Base-by-base conservation (phyloP, 768 basidiomycete species). In the Fomitopsis serialis region DNA sequence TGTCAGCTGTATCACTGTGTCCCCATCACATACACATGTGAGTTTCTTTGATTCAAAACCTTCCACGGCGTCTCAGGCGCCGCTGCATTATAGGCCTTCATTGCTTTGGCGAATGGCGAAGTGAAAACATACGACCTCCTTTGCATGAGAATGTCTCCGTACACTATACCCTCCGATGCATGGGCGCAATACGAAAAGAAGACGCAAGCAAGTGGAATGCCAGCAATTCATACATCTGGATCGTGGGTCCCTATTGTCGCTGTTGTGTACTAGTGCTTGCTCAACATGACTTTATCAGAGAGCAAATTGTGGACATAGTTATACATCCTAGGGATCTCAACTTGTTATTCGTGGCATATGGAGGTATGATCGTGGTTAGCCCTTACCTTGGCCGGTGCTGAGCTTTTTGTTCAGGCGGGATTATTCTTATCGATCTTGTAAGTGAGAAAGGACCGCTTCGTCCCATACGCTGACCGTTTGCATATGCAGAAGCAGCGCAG, bases 41-140 rank as follows among this genome's bases (percentile, higher is more conserved):
- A 46, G 78, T 72, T 53, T 55, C 56, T 63, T 23, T n/a, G n/a
- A n/a, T n/a, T n/a, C n/a, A n/a, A n/a, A n/a, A n/a, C 7, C 37
- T 46, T 58, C 49, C 23, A 43, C 40, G n/a, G n/a, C n/a, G n/a
- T n/a, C n/a, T n/a, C n/a, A n/a, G n/a, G n/a, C n/a, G n/a, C n/a
- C n/a, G n/a, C n/a, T n/a, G n/a, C n/a, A n/a, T n/a, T n/a, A n/a
- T 48, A 80, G 74, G 68, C 72, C 15, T 80, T 81, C 64, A 56
- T 82, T 37, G 78, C 75, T 13, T 63, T 79, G 17, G 69, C 77
- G 52, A 75, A 75, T 49, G 82, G 82, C 27, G 82, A 85, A 46
- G 76, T 92, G 56, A 78, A 79, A 58, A 84, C 86, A 2, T 93
- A 85, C 63, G 92, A 94, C 64, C 60, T 93, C n/a, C 71, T 79